Evolutionary conservation across 805 yeast genomes (phyloP).

Genomic region (Cyberlindnera maritima): DNA sequence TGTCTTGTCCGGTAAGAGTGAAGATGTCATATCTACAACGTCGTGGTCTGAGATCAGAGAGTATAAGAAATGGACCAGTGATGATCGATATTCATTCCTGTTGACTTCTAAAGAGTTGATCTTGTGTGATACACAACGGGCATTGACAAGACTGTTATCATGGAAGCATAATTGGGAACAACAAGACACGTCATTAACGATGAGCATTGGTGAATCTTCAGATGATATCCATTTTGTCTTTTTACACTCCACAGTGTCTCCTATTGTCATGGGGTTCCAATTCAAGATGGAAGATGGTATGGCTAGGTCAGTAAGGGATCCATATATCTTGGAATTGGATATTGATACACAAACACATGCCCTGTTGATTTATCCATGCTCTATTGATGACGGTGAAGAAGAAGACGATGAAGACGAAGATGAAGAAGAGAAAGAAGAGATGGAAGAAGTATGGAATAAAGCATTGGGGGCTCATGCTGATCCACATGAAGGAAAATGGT

Average conservation of each 20-base stretch:
- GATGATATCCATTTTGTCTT: slow-evolving; percentile 22
- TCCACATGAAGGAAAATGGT: slow-evolving; percentile 1
- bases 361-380: neutral
- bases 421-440: slow-evolving; percentile 3
- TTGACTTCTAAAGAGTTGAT: slow-evolving; percentile 68
- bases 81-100: slow-evolving; percentile 42
- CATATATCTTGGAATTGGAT: slow-evolving; percentile 21
- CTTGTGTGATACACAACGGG: slow-evolving; percentile 40
- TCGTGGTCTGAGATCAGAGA: slow-evolving; percentile 39
- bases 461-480: neutral
- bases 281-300: slow-evolving; percentile 33
- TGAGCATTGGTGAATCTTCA: slow-evolving; percentile 33
- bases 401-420: slow-evolving; percentile 2
- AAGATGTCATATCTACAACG: slow-evolving; percentile 31
- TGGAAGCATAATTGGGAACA: slow-evolving; percentile 71
- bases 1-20: slow-evolving; percentile 25
- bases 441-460: slow-evolving; percentile 5
- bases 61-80: slow-evolving; percentile 28
- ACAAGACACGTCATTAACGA: slow-evolving; percentile 49
- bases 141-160: slow-evolving; percentile 49
- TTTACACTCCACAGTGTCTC: slow-evolving; percentile 31
- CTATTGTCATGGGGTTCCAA: slow-evolving; percentile 33
- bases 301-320: slow-evolving; percentile 40
- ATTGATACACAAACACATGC: neutral
- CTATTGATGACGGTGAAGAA: neutral